Evolutionary conservation across 495 filamentous ascomycete species (phyloP), one percentile per base, ranked within the genome.

Genomic region (Tuber calosporum): DNA sequence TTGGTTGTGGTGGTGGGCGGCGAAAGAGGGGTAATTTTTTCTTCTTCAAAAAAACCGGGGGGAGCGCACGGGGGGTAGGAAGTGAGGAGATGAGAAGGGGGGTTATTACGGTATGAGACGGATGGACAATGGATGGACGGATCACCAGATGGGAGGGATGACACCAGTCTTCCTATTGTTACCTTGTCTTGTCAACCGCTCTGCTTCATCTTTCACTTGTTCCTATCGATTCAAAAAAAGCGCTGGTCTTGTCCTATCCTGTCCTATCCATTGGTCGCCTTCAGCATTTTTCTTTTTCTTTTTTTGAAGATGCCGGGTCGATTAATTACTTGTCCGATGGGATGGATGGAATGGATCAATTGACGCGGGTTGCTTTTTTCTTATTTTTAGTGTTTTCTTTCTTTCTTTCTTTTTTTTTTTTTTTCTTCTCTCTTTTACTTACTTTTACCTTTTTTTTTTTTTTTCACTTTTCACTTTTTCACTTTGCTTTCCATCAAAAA

Each of bases 371-470:
- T 62, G 53, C 11, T 62, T 62, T 43, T 43, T 74, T 74, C 74
- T 69, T 72, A n/a, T 26, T 72, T 62, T 39, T 72, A 43, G 66
- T 73, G 30, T 19, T 22, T 73, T 34, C 67, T 73, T 68, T 26
- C 71, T 73, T 68, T 26, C 69, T 62, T 39, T 72, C 69, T 19
- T 22, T 67, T 72, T 73, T 34, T 72, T 75, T 53, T 53, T 68
- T 77, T 69, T 75, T 58, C 48, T 30, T 22, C 62, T 68, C 20
- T 71, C 11, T 9, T n/a, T 34, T 17, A 13, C 9, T 26, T 26
- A 22, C 26, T 72, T 62, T 39, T 72, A 43, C 45, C 69, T 19
- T 22, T 67, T 72, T 73, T 34, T 72, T 75, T 53, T 53, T 68
- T 77, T 69, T 75, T 58, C 48, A 38, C 36, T 70, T 69, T 30